phyloP scores from a whole-genome alignment of 2,329 filamentous ascomycete species.

The Cladosporium sp. region DNA sequence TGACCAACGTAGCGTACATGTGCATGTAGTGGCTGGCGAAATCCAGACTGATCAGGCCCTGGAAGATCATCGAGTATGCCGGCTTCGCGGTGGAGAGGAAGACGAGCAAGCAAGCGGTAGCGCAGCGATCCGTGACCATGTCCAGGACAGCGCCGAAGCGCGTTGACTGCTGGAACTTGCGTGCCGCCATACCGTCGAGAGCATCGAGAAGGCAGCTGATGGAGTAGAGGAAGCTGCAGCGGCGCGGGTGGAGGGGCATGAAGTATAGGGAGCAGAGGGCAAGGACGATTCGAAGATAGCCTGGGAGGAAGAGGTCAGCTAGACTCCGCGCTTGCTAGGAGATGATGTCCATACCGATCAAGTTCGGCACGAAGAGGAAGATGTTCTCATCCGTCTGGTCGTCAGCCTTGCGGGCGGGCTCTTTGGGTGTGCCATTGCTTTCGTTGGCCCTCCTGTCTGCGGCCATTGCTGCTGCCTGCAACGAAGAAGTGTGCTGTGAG shows the following conservation, averaged over 20 bases:
- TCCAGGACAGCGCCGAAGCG: conserved; percentile 95
- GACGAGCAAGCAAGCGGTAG: conserved; percentile 88
- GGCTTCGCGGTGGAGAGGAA: conserved; percentile 95
- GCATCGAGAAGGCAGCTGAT: conserved; percentile 94
- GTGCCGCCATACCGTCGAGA: conserved; percentile 89
- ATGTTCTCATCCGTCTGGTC: conserved; percentile 48
- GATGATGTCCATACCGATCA: conserved; percentile 41
- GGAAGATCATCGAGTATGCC: conserved; percentile 90
- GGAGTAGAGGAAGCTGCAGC: conserved; percentile 86
- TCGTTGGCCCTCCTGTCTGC: conserved; percentile 9
- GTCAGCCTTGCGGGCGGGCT: conserved; percentile 17
- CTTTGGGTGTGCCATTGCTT: conserved; percentile 26
- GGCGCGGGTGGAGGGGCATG: conserved; percentile 97
- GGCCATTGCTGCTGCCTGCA: conserved; percentile 8
- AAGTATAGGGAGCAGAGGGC: conserved; percentile 94
- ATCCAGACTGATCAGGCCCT: conserved; percentile 86
- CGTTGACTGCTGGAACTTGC: conserved; percentile 82
- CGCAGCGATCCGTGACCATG: conserved; percentile 99
- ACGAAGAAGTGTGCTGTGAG: not conserved
- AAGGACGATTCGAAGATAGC: conserved; percentile 49
- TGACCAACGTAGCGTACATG: conserved; percentile 92
- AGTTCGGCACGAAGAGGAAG: conserved; percentile 50
- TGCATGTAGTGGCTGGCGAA: conserved; percentile 97
- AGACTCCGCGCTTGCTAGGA: not conserved
- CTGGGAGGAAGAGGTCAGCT: conserved; percentile 27